phyloP scores from a whole-genome alignment of 192 early-diverging fungal genomes.

The Pilaira anomala region DNA sequence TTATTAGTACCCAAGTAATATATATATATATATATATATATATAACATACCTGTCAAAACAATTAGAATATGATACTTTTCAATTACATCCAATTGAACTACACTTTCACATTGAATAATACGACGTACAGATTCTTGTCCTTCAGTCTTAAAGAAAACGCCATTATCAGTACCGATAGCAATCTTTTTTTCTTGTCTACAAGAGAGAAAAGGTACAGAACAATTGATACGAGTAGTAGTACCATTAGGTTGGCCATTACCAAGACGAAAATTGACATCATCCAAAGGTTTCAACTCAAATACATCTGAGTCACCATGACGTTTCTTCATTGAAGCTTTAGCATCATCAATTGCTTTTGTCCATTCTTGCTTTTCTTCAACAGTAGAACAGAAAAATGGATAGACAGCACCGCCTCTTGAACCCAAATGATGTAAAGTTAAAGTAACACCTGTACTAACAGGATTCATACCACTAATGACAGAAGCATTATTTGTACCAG shows the following conservation, averaged over 20 bases:
- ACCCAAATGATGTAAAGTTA: constrained; percentile 29
- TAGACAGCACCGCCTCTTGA: constrained; percentile 50
- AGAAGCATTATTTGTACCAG: neutral
- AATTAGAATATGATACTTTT: constrained; percentile 73
- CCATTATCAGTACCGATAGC: constrained; percentile 86
- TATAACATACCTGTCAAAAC: constrained; percentile 68
- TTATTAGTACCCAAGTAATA: constrained; percentile 44
- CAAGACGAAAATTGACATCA: constrained; percentile 42
- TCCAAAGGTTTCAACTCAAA: constrained; percentile 56
- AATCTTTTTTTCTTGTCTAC: constrained; percentile 52
- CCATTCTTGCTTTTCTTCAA: constrained; percentile 75
- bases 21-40: constrained; percentile 4
- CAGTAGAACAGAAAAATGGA: constrained; percentile 68
- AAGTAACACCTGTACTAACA: neutral
- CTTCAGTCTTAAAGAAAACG: constrained; percentile 56
- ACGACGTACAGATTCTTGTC: constrained; percentile 48
- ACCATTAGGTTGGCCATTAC: constrained; percentile 4
- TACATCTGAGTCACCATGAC: constrained; percentile 37
- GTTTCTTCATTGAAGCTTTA: constrained; percentile 38
- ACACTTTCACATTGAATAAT: constrained; percentile 72
- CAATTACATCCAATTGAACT: constrained; percentile 79
- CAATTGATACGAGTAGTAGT: constrained; percentile 54
- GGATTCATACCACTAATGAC: neutral
- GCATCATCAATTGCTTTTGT: constrained; percentile 73
- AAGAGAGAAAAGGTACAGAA: constrained; percentile 40